Evolutionary conservation across 2,329 filamentous ascomycete species (phyloP).

Genomic region (Monilinia fructicola): DNA sequence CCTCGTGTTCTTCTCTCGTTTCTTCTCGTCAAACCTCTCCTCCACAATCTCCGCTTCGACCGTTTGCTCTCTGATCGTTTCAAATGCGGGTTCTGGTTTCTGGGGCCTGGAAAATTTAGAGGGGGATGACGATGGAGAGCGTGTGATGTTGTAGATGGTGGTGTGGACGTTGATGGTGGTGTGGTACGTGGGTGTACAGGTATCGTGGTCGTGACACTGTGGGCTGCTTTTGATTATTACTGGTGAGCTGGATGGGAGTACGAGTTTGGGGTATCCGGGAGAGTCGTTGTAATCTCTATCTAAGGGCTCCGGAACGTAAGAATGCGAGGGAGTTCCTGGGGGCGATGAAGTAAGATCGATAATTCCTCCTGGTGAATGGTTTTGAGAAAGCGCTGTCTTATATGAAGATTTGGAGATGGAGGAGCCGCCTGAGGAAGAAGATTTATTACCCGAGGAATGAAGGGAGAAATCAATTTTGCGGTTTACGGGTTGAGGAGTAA

Average conservation of each 20-base stretch:
- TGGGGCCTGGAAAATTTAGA: background rate
- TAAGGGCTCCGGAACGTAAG: background rate
- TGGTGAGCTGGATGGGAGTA: conserved; percentile 9
- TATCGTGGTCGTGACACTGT: background rate
- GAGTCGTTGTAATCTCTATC: background rate
- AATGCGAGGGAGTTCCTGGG: background rate
- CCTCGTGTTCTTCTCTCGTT: background rate
- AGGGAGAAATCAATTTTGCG: conserved; percentile 14
- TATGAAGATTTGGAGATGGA: conserved; percentile 16
- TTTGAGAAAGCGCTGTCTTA: conserved; percentile 18
- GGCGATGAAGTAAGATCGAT: conserved; percentile 19
- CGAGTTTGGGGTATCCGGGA: conserved; percentile 6
- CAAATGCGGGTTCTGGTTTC: background rate
- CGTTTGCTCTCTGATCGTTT: conserved; percentile 1
- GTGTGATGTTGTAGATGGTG: conserved; percentile 17
- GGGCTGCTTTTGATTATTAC: background rate
- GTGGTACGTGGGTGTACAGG: background rate
- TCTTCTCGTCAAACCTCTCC: background rate
- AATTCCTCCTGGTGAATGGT: background rate
- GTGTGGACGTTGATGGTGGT: conserved; percentile 11
- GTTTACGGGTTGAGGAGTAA: conserved; percentile 16
- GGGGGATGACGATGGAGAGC: conserved; percentile 5
- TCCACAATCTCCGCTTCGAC: conserved; percentile 8
- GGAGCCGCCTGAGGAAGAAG: conserved; percentile 12
- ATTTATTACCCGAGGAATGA: conserved; percentile 11